Conservation (phyloP, 1,284 basidiomycete genomes). For the Waitea zeae region DNA sequence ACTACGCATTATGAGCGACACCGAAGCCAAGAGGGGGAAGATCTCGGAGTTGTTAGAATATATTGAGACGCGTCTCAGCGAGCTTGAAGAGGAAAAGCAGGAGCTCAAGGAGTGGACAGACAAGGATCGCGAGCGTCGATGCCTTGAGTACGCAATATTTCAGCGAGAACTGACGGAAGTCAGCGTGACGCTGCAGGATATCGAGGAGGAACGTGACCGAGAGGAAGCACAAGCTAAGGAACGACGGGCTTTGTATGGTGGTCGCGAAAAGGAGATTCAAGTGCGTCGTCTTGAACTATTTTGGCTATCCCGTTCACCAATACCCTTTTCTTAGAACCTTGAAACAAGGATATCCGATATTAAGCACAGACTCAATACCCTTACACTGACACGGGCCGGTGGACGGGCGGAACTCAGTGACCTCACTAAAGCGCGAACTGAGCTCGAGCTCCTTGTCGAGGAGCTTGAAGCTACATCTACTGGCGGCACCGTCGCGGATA, state of each 20-base stretch:
- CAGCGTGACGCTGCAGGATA: slow-evolving; percentile 63
- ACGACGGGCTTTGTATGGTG: slow-evolving; percentile 65
- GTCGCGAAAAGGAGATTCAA: slow-evolving; percentile 70
- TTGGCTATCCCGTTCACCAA: background rate
- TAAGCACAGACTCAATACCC: slow-evolving; percentile 56
- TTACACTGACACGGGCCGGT: slow-evolving; percentile 51
- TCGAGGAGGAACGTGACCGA: slow-evolving; percentile 67
- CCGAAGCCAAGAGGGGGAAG: slow-evolving; percentile 82
- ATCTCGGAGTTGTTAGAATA: slow-evolving; percentile 83
- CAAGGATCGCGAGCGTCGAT: slow-evolving; percentile 88
- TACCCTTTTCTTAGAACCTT: slow-evolving; percentile 30
- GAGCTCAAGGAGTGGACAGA: slow-evolving; percentile 94
- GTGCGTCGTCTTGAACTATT: slow-evolving; percentile 20
- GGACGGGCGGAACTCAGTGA: slow-evolving; percentile 66
- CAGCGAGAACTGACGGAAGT: slow-evolving; percentile 86
- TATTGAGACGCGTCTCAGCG: slow-evolving; percentile 79
- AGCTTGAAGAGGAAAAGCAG: slow-evolving; percentile 95
- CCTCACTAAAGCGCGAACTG: slow-evolving; percentile 59
- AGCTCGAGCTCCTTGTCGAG: slow-evolving; percentile 69
- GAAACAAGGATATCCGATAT: slow-evolving; percentile 60
- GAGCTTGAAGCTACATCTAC: slow-evolving; percentile 60
- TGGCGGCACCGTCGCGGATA: slow-evolving; percentile 43
- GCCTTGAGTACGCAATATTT: slow-evolving; percentile 91
- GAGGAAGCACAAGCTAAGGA: slow-evolving; percentile 78
- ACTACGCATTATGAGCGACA: slow-evolving; percentile 91